phyloP scores from a whole-genome alignment of 2,329 filamentous ascomycete species.

The Phaeosphaeria sp. region DNA sequence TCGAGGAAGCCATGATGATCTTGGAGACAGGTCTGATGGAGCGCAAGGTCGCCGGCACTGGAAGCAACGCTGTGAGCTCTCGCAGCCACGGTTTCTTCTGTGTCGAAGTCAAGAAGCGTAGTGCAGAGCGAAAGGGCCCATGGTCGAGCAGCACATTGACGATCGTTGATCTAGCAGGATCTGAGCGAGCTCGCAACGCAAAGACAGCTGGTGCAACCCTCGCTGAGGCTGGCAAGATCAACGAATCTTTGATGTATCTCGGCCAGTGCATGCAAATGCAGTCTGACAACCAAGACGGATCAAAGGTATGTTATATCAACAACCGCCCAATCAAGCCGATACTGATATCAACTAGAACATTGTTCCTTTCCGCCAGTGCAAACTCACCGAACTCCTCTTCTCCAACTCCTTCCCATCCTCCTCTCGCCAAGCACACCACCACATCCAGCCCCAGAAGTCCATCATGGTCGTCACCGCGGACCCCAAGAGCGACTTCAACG shows the following conservation, averaged over 20 bases:
- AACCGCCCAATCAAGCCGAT: not conserved
- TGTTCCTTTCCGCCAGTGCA: constrained; percentile 72
- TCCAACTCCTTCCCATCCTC: constrained; percentile 57
- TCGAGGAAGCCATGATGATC: constrained; percentile 86
- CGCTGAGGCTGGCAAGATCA: constrained; percentile 96
- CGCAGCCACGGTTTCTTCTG: constrained; percentile 96
- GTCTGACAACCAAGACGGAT: constrained; percentile 75
- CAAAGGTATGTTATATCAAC: constrained; percentile 65
- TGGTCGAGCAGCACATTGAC: constrained; percentile 85
- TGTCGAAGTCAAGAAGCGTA: constrained; percentile 88
- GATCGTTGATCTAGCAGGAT: constrained; percentile 91
- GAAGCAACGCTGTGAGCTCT: constrained; percentile 90
- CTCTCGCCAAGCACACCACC: constrained; percentile 54
- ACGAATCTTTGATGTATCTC: constrained; percentile 97
- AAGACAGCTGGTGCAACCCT: constrained; percentile 93
- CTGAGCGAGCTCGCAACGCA: constrained; percentile 88
- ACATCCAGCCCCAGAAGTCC: constrained; percentile 74
- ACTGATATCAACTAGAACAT: constrained; percentile 56
- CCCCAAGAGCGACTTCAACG: constrained; percentile 91
- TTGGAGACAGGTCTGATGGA: constrained; percentile 89
- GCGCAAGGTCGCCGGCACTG: constrained; percentile 85
- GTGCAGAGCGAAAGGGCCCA: constrained; percentile 60
- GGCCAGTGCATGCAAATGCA: constrained; percentile 97
- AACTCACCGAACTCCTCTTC: constrained; percentile 61
- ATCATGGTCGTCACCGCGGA: constrained; percentile 98